These are phyloP conservation scores for Colletotrichum lini DNA, from an alignment of 2,329 filamentous ascomycete species.

Conservation along the genomic window DNA sequence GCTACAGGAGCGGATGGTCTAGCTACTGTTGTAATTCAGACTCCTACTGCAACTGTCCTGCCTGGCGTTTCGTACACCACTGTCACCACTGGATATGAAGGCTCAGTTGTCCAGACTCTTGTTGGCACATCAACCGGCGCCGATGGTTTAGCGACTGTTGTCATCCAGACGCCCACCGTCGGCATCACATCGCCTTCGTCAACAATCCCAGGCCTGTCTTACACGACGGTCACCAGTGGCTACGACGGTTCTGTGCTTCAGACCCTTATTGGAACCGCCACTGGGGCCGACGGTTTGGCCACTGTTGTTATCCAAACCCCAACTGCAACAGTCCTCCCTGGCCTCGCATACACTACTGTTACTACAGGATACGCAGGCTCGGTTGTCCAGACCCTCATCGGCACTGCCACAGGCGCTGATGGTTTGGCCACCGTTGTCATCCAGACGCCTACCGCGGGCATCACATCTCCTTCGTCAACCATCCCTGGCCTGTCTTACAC, in stretches of 20 bases:
- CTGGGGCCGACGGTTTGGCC: not conserved
- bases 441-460: not conserved
- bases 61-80: not conserved
- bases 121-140: too few species aligned
- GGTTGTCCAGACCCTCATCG: not conserved
- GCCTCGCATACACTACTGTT: not conserved
- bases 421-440: not conserved
- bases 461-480: not conserved
- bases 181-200: not conserved
- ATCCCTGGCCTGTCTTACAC: not conserved
- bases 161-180: not conserved
- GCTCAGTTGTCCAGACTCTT: slow-evolving; percentile 4
- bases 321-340: not conserved
- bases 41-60: not conserved
- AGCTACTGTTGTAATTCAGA: slow-evolving; percentile 7
- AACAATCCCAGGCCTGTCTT: not conserved
- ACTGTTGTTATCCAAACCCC: not conserved
- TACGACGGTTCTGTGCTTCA: not conserved
- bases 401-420: not conserved
- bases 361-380: not conserved
- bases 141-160: not conserved
- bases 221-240: not conserved
- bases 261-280: not conserved
- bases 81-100: slow-evolving; percentile 17
- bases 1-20: not conserved